Evolutionary conservation across 352 stramenopile genomes (phyloP).

Genomic region (Globisporangium nunn): DNA sequence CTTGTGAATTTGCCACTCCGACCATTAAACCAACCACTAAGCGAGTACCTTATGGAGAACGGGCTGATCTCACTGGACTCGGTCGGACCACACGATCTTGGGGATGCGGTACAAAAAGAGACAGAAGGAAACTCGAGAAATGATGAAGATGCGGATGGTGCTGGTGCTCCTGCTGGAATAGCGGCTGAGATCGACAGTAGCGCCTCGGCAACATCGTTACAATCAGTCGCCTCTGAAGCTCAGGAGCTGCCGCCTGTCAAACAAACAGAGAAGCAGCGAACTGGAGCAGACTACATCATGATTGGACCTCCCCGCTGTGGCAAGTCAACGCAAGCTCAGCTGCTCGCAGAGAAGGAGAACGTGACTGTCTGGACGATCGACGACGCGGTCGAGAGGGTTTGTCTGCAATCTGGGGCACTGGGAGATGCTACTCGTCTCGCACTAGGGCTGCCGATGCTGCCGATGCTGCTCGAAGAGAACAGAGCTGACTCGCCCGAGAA

Average conservation of each 20-base stretch:
- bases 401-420: conserved; percentile 26
- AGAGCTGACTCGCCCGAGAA: neutral
- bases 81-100: neutral
- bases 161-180: neutral
- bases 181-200: neutral
- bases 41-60: conserved; percentile 46
- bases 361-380: conserved; percentile 69
- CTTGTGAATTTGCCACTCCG: conserved; percentile 69
- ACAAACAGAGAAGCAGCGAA: conserved; percentile 13
- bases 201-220: neutral
- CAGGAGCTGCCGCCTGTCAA: neutral
- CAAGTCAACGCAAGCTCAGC: conserved; percentile 68
- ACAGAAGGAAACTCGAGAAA: neutral
- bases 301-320: conserved; percentile 70
- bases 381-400: conserved; percentile 44
- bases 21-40: conserved; percentile 48
- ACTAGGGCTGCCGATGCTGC: conserved; percentile 16
- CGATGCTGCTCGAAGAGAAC: neutral
- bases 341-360: conserved; percentile 71
- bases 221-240: neutral
- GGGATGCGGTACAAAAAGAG: neutral
- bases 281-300: conserved; percentile 73
- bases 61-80: conserved; percentile 19
- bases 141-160: neutral
- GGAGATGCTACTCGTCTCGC: conserved; percentile 27